Evolutionary conservation across 352 stramenopile species (phyloP).

Genomic region (Phytophthora sansomeana): DNA sequence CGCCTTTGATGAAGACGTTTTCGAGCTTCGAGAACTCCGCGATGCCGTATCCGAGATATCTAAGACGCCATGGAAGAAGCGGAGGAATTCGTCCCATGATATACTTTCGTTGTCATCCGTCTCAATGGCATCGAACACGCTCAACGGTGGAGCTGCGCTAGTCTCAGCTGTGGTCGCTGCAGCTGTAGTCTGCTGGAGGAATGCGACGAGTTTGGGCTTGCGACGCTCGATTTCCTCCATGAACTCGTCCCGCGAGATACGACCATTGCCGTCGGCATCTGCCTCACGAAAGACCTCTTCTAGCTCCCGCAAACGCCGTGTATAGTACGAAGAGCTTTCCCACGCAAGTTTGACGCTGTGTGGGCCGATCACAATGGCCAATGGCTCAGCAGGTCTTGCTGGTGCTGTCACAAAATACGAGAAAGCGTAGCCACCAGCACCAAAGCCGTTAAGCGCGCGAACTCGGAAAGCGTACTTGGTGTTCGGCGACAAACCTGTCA

Average conservation of each 20-base stretch:
- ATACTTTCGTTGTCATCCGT: slow-evolving; percentile 91
- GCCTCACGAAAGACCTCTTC: slow-evolving; percentile 84
- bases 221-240: slow-evolving; percentile 87
- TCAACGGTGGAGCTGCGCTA: slow-evolving; percentile 47
- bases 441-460: slow-evolving; percentile 92
- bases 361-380: slow-evolving; percentile 66
- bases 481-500: slow-evolving; percentile 76
- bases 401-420: slow-evolving; percentile 88
- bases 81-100: slow-evolving; percentile 87
- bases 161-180: not conserved
- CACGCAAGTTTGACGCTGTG: slow-evolving; percentile 84
- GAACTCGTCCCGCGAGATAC: slow-evolving; percentile 85
- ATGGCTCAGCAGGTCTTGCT: slow-evolving; percentile 65
- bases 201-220: slow-evolving; percentile 77
- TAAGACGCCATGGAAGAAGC: slow-evolving; percentile 75
- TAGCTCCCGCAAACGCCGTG: slow-evolving; percentile 73
- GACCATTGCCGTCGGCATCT: slow-evolving; percentile 74
- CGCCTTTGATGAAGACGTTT: slow-evolving; percentile 15
- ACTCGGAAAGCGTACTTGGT: slow-evolving; percentile 92
- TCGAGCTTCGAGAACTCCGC: slow-evolving; percentile 24
- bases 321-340: slow-evolving; percentile 77
- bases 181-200: slow-evolving; percentile 70
- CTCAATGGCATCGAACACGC: slow-evolving; percentile 91
- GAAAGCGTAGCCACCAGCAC: slow-evolving; percentile 86
- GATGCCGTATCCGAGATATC: slow-evolving; percentile 46